phyloP scores from a whole-genome alignment of 805 yeast species.

The Candida patagonica region DNA sequence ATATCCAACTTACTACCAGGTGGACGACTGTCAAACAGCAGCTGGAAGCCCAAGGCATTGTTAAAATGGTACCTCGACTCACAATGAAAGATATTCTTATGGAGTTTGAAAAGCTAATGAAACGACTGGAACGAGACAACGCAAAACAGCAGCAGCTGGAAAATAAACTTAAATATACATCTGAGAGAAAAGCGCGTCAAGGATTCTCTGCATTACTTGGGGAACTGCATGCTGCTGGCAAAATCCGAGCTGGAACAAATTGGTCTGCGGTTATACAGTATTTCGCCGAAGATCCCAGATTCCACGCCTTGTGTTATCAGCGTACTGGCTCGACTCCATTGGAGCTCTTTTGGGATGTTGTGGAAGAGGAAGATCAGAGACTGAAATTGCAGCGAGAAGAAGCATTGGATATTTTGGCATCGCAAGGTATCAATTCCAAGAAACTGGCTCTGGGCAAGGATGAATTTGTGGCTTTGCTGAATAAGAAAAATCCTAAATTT shows the following conservation, averaged over 20 bases:
- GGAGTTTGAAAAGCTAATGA: constrained; percentile 37
- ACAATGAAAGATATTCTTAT: constrained; percentile 51
- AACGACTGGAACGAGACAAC: constrained; percentile 23
- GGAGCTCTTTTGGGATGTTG: constrained; percentile 66
- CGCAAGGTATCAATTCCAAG: constrained; percentile 19
- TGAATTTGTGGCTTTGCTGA: constrained; percentile 15
- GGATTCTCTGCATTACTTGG: constrained; percentile 42
- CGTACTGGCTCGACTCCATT: constrained; percentile 64
- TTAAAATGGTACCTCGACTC: constrained; percentile 25
- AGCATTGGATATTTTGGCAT: constrained; percentile 42
- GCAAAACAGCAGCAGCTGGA: constrained; percentile 21
- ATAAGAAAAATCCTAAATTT: constrained; percentile 16
- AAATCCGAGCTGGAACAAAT: constrained; percentile 40
- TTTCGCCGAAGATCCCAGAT: constrained; percentile 48
- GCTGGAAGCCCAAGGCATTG: constrained; percentile 23
- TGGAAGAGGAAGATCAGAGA: constrained; percentile 51
- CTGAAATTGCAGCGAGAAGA: constrained; percentile 52
- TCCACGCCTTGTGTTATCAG: constrained; percentile 57
- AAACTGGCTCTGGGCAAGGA: neutral
- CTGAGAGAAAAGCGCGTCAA: constrained; percentile 60
- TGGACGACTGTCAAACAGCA: constrained; percentile 35
- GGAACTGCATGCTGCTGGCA: constrained; percentile 26
- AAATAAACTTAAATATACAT: constrained; percentile 37
- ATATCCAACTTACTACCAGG: constrained; percentile 19
- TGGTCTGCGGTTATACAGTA: constrained; percentile 50